A percentile compares a stretch with the other conserved stretches of the same genome.
These are phyloP conservation scores for Escovopsis weberi DNA, from an alignment of 2,329 filamentous ascomycete genomes.

Conservation along the genomic window DNA sequence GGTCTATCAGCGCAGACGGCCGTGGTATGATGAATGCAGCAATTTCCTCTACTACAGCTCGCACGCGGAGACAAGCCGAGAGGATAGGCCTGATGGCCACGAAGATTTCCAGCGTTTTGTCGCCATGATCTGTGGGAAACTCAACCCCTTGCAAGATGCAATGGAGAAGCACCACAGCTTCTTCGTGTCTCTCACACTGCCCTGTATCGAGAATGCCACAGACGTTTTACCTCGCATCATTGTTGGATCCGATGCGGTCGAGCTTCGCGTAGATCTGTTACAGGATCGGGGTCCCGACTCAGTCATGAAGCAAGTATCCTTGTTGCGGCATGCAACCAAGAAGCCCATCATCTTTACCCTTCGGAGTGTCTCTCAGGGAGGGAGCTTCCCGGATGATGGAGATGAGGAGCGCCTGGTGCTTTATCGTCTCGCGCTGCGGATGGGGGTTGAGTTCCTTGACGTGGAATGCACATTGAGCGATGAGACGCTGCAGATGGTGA, in stretches of 20 bases:
- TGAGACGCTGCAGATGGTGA: slow-evolving; percentile 54
- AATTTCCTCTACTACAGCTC: slow-evolving; percentile 89
- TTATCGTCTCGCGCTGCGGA: slow-evolving; percentile 63
- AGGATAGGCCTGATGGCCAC: slow-evolving; percentile 14
- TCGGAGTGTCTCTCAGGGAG: slow-evolving; percentile 73
- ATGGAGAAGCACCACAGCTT: slow-evolving; percentile 57
- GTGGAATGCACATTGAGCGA: slow-evolving; percentile 79
- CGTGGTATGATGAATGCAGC: slow-evolving; percentile 85
- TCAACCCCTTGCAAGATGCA: slow-evolving; percentile 31
- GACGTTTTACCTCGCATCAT: slow-evolving; percentile 56
- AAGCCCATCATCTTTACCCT: slow-evolving; percentile 88
- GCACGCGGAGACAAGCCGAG: slow-evolving; percentile 24
- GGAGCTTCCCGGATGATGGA: slow-evolving; percentile 68
- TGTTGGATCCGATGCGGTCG: slow-evolving; percentile 82
- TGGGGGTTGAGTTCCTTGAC: slow-evolving; percentile 86
- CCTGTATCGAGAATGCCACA: slow-evolving; percentile 50
- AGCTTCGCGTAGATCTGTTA: slow-evolving; percentile 83
- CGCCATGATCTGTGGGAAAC: slow-evolving; percentile 23
- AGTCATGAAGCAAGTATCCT: slow-evolving; percentile 65
- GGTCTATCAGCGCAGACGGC: slow-evolving; percentile 78
- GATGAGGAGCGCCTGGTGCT: slow-evolving; percentile 57
- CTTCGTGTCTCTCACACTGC: slow-evolving; percentile 82
- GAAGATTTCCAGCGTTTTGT: slow-evolving; percentile 24
- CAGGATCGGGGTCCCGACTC: slow-evolving; percentile 63
- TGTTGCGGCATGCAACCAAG: slow-evolving; percentile 56